phyloP scores from a whole-genome alignment of 2,329 filamentous ascomycete species.

The Bipolaris bicolor region DNA sequence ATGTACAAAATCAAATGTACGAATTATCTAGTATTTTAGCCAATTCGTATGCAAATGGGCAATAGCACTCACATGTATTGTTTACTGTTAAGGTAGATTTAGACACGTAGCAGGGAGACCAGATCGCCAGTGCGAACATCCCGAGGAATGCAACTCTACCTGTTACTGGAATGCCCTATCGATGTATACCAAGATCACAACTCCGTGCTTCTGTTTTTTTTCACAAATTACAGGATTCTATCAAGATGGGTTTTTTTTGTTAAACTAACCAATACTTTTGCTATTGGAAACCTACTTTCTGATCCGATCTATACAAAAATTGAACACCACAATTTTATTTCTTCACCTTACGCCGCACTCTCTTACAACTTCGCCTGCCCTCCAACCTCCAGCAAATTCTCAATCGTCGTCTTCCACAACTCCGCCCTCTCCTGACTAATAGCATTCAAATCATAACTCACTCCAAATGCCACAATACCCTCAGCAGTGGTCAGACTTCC shows the following conservation, averaged over 20 bases:
- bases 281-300: too few species aligned
- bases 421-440: constrained; percentile 42
- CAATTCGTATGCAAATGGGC: neutral
- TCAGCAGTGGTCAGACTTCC: constrained; percentile 49
- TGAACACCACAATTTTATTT: too few species aligned
- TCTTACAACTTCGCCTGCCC: constrained; percentile 25
- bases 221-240: too few species aligned
- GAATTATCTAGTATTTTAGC: neutral
- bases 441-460: constrained; percentile 51
- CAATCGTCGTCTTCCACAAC: constrained; percentile 42
- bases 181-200: neutral
- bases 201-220: neutral
- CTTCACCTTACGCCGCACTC: neutral
- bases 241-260: too few species aligned
- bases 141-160: neutral
- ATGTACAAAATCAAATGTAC: constrained; percentile 1
- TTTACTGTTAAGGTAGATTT: neutral
- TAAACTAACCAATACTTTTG: too few species aligned
- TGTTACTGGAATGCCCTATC: neutral
- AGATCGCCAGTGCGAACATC: neutral
- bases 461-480: constrained; percentile 47
- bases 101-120: neutral
- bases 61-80: neutral
- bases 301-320: too few species aligned
- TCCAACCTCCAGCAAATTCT: constrained; percentile 37